phyloP scores from a whole-genome alignment of 164 flowering plant genomes.

The Annona squamosa region DNA sequence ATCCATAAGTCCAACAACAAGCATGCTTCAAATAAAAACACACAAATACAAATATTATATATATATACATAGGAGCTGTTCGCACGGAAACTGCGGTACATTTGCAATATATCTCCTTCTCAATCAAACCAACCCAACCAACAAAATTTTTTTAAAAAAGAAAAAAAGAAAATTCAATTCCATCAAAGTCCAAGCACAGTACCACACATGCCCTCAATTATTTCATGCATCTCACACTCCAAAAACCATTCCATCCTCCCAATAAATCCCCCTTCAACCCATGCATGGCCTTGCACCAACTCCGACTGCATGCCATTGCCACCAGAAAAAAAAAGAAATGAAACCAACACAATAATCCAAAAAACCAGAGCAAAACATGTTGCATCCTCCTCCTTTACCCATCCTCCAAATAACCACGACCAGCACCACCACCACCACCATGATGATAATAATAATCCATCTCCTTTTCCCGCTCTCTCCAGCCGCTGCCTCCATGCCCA shows the following conservation, averaged over 20 bases:
- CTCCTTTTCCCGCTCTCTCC: no score
- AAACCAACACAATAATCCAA: not conserved
- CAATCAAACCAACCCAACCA: not conserved
- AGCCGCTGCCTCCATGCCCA: no score
- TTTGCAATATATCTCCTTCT: not conserved
- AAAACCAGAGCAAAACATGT: constrained; percentile 11
- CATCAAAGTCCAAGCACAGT: not conserved
- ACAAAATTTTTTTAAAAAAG: not conserved
- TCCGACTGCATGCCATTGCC: not conserved
- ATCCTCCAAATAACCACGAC: no score
- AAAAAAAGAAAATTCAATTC: not conserved
- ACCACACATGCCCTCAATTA: constrained; percentile 12
- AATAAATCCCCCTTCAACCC: constrained; percentile 18
- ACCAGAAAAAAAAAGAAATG: constrained; percentile 3
- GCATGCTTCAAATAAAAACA: not conserved
- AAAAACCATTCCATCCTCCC: constrained; percentile 7
- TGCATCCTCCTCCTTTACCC: no score
- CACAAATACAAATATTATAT: not conserved
- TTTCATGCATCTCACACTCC: constrained; percentile 2
- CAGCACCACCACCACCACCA: no score
- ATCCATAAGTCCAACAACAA: not conserved
- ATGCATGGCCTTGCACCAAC: not conserved
- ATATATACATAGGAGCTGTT: no score
- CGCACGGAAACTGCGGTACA: no score
- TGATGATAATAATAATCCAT: no score